A percentile compares a stretch with the other conserved stretches of the same genome.
Evolutionary conservation across 768 basidiomycete genomes (phyloP).

Genomic region (Pleurotus giganteus): DNA sequence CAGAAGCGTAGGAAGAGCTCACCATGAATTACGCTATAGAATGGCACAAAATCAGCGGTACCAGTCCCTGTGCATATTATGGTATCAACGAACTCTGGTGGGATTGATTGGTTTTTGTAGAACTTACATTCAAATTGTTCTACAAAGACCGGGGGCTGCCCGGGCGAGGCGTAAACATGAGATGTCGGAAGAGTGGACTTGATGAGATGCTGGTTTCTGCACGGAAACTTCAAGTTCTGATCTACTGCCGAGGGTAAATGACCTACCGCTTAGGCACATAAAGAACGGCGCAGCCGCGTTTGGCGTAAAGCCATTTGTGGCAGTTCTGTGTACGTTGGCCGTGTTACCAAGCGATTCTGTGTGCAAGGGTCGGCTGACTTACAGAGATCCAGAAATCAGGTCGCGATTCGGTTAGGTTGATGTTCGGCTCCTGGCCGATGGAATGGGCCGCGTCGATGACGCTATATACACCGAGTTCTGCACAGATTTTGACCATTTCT

Average conservation of each 20-base stretch:
- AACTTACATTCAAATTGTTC: slow-evolving; percentile 39
- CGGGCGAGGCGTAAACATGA: slow-evolving; percentile 43
- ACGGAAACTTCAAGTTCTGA: neutral
- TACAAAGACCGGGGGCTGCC: slow-evolving; percentile 35
- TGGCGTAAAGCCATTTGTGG: slow-evolving; percentile 82
- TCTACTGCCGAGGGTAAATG: neutral
- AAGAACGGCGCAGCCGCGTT: slow-evolving; percentile 65
- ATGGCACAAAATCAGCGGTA: slow-evolving; percentile 50
- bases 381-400: slow-evolving; percentile 85
- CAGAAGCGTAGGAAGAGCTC: slow-evolving; percentile 7
- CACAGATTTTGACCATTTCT: slow-evolving; percentile 64
- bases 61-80: slow-evolving; percentile 44
- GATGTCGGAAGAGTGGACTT: slow-evolving; percentile 61
- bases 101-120: neutral
- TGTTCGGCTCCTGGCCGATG: slow-evolving; percentile 69
- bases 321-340: slow-evolving; percentile 50
- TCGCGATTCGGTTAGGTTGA: slow-evolving; percentile 52
- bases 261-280: slow-evolving; percentile 64
- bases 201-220: slow-evolving; percentile 64
- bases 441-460: slow-evolving; percentile 84
- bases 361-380: slow-evolving; percentile 18
- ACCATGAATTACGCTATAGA: slow-evolving; percentile 52
- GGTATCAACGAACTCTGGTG: neutral
- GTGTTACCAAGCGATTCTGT: neutral
- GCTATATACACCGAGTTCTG: slow-evolving; percentile 58